Evolutionary conservation across 306 rosid species (phyloP), one percentile per base, ranked within the genome.

Genomic region (Vigna hirtella): DNA sequence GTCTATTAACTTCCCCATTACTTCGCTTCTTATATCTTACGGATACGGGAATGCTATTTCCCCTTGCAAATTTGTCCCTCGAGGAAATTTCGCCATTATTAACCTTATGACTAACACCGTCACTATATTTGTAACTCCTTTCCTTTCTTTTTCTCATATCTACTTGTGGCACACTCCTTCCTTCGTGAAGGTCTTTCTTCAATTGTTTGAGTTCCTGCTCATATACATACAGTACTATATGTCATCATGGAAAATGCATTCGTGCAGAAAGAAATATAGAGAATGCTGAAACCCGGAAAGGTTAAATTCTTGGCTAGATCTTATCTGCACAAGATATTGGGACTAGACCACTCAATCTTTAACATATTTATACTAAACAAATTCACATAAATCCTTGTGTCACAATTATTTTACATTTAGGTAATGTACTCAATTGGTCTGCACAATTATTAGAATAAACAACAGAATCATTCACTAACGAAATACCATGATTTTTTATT

Each of bases 171-270:
- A 83, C 85, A 48, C 64, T 53, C 74, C 91, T 87, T 34, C 83
- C 79, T 10, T 85, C 87, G 16, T 81, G 56, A 73, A 79, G 86
- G 64, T 70, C 81, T 73, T 86, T 92, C 85, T 81, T 92, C 83
- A 87, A 84, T 61, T 91, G 85, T 69, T 85, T 87, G 50, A 85
- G 83, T 59, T 86, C 91, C 95, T 92, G 87, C 20, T n/a, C 32
- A 66, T 22, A 45, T 48, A 52, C 45, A 20, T 55, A 45, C 62
- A 49, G 16, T 56, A 9, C 9, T 9, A 42, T 42, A 17, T 1
- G 30, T 66, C 69, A n/a, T 32, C 38, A 45, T 43, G 50, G 26
- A 16, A 50, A 57, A 18, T 32, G 63, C 24, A 18, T 43, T 40
- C 15, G 22, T 14, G 24, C 14, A 20, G 4, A 24, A 55, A 52